Evolutionary conservation across 2,329 filamentous ascomycete genomes (phyloP).

Genomic region (Penicillium sp.): DNA sequence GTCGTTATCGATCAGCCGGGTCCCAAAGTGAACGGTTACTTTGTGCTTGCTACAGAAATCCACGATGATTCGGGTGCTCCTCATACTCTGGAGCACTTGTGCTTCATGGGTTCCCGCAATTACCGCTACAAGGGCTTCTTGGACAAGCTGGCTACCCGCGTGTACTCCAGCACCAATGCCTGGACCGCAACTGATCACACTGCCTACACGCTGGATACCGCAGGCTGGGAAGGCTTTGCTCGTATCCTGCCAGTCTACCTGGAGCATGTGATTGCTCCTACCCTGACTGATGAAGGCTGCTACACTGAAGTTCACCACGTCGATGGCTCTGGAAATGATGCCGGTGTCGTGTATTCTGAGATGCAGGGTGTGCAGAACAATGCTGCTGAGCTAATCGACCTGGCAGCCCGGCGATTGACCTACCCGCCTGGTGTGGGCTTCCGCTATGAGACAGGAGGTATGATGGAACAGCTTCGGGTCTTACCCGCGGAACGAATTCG

Average conservation of each 20-base stretch:
- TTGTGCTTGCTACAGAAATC: slow-evolving; percentile 94
- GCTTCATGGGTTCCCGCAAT: slow-evolving; percentile 88
- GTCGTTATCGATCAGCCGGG: slow-evolving; percentile 89
- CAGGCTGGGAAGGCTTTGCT: slow-evolving; percentile 95
- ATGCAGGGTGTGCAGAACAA: slow-evolving; percentile 96
- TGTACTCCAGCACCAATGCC: slow-evolving; percentile 92
- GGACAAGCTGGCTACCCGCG: slow-evolving; percentile 88
- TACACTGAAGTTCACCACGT: slow-evolving; percentile 96
- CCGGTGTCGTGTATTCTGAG: slow-evolving; percentile 95
- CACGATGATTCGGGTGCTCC: slow-evolving; percentile 94
- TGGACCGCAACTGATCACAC: slow-evolving; percentile 98
- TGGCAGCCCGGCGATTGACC: slow-evolving; percentile 73
- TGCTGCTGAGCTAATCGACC: slow-evolving; percentile 80
- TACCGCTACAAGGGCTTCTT: slow-evolving; percentile 94
- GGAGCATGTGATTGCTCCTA: slow-evolving; percentile 89
- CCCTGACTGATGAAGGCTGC: slow-evolving; percentile 87
- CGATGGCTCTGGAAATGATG: slow-evolving; percentile 89
- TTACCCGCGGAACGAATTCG: slow-evolving; percentile 87
- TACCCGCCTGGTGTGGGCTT: slow-evolving; percentile 92
- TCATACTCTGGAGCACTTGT: slow-evolving; percentile 77
- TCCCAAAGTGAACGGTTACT: slow-evolving; percentile 94
- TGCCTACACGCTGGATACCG: slow-evolving; percentile 90
- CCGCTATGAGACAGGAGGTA: slow-evolving; percentile 95
- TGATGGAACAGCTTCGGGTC: slow-evolving; percentile 86
- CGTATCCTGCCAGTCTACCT: slow-evolving; percentile 93